Evolutionary conservation across 495 filamentous ascomycete species (phyloP).

Genomic region (Amniculicola lignicola): DNA sequence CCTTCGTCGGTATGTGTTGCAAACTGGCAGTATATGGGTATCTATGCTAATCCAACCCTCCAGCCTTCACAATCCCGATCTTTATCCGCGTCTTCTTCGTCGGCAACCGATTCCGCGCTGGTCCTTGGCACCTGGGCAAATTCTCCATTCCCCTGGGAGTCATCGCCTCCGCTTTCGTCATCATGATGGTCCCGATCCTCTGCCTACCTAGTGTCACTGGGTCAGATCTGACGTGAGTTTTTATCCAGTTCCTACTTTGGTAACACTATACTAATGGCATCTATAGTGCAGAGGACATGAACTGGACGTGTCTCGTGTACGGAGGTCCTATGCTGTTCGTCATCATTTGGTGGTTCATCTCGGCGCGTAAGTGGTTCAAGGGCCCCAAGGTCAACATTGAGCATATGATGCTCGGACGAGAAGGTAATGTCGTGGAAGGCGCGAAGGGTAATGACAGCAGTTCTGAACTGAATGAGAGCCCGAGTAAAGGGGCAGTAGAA

Average conservation of each 20-base stretch:
- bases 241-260: not conserved
- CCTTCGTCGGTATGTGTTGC: constrained; percentile 47
- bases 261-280: not conserved
- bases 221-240: constrained; percentile 52
- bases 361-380: constrained; percentile 69
- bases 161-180: constrained; percentile 59
- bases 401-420: constrained; percentile 41
- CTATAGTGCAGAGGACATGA: constrained; percentile 50
- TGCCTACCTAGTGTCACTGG: constrained; percentile 64
- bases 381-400: constrained; percentile 69
- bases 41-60: no score
- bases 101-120: constrained; percentile 63
- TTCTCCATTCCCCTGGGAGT: constrained; percentile 61
- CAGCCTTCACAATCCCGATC: constrained; percentile 73
- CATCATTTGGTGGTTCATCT: constrained; percentile 66
- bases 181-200: constrained; percentile 71
- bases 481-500: not conserved
- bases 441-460: constrained; percentile 23
- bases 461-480: no score
- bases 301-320: constrained; percentile 75
- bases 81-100: constrained; percentile 73
- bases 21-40: no score
- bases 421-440: constrained; percentile 35
- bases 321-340: constrained; percentile 56
- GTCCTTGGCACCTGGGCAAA: constrained; percentile 71